Conservation (phyloP, 2,329 filamentous ascomycete species). For the Epichloe festucae region DNA sequence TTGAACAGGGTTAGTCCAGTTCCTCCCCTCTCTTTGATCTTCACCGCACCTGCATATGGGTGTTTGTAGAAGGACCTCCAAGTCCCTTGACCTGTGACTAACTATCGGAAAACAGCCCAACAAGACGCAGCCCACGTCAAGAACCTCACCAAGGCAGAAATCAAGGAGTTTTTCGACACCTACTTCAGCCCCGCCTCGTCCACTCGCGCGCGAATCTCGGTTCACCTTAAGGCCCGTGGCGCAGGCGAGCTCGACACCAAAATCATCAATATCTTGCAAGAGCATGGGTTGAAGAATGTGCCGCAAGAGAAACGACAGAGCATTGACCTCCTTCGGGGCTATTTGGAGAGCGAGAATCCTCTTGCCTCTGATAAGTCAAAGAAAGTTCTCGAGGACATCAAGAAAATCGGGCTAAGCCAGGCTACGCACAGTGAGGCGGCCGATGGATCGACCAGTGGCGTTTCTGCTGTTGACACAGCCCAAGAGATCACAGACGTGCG, state of each 20-base stretch:
- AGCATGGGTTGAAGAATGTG: constrained; percentile 21
- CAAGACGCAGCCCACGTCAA: constrained; percentile 66
- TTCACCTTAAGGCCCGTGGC: constrained; percentile 70
- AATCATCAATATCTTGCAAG: constrained; percentile 26
- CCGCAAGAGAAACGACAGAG: constrained; percentile 34
- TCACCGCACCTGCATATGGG: no score
- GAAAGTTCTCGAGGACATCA: constrained; percentile 32
- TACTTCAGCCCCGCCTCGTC: constrained; percentile 65
- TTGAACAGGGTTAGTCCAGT: constrained; percentile 56
- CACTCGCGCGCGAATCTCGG: constrained; percentile 65
- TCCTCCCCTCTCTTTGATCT: not conserved
- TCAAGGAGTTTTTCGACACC: constrained; percentile 64
- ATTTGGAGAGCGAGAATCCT: constrained; percentile 34
- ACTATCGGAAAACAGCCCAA: constrained; percentile 37
- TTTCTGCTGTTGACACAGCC: constrained; percentile 25
- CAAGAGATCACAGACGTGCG: constrained; percentile 64
- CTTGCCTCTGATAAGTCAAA: constrained; percentile 37
- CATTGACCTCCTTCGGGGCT: constrained; percentile 33
- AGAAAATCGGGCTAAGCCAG: constrained; percentile 28
- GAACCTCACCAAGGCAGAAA: constrained; percentile 62
- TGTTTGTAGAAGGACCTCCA: no score
- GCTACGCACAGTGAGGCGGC: constrained; percentile 19
- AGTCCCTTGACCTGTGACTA: not conserved
- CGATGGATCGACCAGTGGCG: constrained; percentile 27
- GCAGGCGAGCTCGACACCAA: constrained; percentile 32